Conservation (phyloP, 2,329 filamentous ascomycete species). For the Trichoderma polysporum region DNA sequence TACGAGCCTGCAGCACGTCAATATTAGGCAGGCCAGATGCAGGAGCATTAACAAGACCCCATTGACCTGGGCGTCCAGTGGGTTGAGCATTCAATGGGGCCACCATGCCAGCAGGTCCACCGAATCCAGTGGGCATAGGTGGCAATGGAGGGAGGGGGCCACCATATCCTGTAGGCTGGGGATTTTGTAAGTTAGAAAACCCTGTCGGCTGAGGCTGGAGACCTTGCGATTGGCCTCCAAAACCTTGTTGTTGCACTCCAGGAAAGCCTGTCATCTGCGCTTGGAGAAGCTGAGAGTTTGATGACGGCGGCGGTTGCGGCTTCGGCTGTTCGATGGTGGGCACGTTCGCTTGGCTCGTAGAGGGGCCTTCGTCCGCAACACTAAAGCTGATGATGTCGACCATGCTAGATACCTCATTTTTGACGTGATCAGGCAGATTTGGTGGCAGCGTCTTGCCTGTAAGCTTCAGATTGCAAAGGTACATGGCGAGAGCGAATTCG, state of each 20-base stretch:
- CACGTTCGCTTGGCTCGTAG: constrained; percentile 57
- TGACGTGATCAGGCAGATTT: constrained; percentile 76
- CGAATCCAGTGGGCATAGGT: constrained; percentile 64
- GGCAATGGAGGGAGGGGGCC: constrained; percentile 91
- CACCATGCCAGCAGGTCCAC: constrained; percentile 55
- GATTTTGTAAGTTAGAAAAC: constrained; percentile 64
- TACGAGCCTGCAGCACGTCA: constrained; percentile 83
- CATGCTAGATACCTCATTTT: constrained; percentile 98
- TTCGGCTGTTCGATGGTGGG: constrained; percentile 72
- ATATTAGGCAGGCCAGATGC: constrained; percentile 89
- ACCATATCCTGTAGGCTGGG: constrained; percentile 75
- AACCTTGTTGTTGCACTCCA: constrained; percentile 53
- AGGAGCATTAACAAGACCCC: constrained; percentile 96
- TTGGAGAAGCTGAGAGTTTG: constrained; percentile 65
- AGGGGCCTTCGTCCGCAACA: constrained; percentile 68
- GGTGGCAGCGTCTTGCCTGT: constrained; percentile 80
- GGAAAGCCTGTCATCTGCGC: constrained; percentile 70
- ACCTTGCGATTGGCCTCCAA: constrained; percentile 56
- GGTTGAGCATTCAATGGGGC: constrained; percentile 84
- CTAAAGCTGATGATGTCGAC: constrained; percentile 98
- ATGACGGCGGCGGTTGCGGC: constrained; percentile 71
- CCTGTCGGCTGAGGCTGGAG: constrained; percentile 71
- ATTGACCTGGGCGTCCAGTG: constrained; percentile 88
- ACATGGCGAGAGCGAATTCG: constrained; percentile 97
- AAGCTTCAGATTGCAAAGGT: constrained; percentile 90